A percentile compares a stretch with the other conserved stretches of the same genome.
Conservation (phyloP, 345 rosid species). For the Hibiscus mutabilis region DNA sequence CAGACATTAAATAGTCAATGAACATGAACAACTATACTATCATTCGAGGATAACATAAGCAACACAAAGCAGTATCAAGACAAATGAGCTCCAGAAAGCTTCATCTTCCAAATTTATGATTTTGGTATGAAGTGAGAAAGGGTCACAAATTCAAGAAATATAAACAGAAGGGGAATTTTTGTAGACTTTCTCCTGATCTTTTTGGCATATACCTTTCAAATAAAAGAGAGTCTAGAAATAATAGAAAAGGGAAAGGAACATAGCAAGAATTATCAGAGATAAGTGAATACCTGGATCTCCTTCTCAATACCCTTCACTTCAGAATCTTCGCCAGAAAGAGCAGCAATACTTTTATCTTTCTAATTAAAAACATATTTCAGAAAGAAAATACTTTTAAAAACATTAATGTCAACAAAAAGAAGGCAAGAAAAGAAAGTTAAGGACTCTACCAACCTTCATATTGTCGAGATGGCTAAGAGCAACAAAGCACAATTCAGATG, state of each 20-base stretch:
- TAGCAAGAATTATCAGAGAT: conserved; percentile 5
- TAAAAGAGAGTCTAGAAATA: neutral
- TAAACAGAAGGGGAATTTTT: neutral
- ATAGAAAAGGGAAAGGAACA: neutral
- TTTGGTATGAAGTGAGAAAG: neutral
- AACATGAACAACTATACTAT: neutral
- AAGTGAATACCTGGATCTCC: conserved; percentile 63
- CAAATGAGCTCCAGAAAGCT: neutral
- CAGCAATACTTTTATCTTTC: conserved; percentile 40
- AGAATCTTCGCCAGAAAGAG: conserved; percentile 32
- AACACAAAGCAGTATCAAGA: neutral
- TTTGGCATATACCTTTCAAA: neutral
- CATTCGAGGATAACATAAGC: neutral
- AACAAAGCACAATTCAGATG: conserved; percentile 46
- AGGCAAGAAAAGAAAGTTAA: neutral
- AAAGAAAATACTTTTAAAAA: conserved; percentile 15
- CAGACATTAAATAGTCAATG: neutral
- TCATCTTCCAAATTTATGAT: neutral
- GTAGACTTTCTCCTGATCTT: neutral
- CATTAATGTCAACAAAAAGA: neutral
- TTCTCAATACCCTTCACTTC: conserved; percentile 30
- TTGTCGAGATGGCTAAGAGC: conserved; percentile 46
- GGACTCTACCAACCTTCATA: conserved; percentile 45
- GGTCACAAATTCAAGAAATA: neutral
- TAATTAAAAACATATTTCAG: conserved; percentile 34